Evolutionary conservation across 176 grass and related monocot genomes (phyloP), one percentile per base, ranked within the genome.

Genomic region (Otatea glauca): DNA sequence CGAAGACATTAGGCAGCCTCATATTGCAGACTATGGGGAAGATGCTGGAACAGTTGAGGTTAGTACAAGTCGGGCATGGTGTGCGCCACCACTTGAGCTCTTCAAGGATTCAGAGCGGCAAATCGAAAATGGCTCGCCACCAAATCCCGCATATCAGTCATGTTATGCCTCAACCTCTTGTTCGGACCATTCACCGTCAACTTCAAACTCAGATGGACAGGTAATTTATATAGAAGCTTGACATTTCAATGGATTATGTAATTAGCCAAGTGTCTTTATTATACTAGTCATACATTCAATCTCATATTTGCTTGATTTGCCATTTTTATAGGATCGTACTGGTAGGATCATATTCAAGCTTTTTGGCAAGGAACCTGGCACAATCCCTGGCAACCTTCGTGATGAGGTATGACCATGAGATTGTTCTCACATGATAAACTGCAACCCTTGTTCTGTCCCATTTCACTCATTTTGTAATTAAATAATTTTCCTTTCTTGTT

Each of bases 321-420:
- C 53, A 39, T 70, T 83, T 74, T 74, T 78, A 37, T 85, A 99
- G 97, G 97, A 99, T 20, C 93, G 93, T 37, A 96, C 97, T 81
- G 97, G 97, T 47, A 87, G 93, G 72, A 99, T 99, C 76, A 92
- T 96, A 72, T 99, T 99, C 75, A 99, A 99, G 81, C 91, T 99
- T 37, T 99, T 99, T 84, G 97, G 90, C 78, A 99, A 92, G 84
- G 97, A 99, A 72, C 97, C 97, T 17, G 78, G 97, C n/a, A 89
- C 86, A 70, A 88, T 99, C 44, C 97, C 97, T 43, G 81, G 82
- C 60, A 94, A 87, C 65, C 92, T 99, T 66, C 93, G 84, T 79
- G 75, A 87, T 18, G 89, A 99, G 81, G 97, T 98, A 87, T 42
- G 41, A 15, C 39, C 34, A 42, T 48, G 48, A 42, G 50, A 29